Percentiles rank a stretch among this genome's conserved stretches.
Conservation (phyloP, 257 asterid genomes). For the Sherardia arvensis region DNA sequence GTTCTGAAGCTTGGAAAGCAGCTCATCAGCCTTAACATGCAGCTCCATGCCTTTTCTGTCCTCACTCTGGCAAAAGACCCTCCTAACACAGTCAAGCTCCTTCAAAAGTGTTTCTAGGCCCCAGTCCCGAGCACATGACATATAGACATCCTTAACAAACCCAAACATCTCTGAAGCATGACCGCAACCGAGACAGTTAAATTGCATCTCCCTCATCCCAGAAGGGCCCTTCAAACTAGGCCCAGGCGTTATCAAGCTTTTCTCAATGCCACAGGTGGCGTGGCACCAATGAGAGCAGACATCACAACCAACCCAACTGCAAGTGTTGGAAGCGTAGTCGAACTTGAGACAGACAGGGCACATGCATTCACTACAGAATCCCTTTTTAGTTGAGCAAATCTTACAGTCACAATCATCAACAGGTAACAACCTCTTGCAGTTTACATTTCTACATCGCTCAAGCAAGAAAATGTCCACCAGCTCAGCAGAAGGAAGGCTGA, state of each 20-base stretch:
- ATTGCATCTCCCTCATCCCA: slow-evolving; percentile 72
- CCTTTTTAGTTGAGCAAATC: slow-evolving; percentile 66
- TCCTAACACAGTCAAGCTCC: slow-evolving; percentile 77
- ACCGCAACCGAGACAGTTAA: slow-evolving; percentile 77
- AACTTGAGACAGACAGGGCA: slow-evolving; percentile 81
- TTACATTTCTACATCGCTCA: slow-evolving; percentile 71
- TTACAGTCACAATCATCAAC: slow-evolving; percentile 84
- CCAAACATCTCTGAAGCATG: slow-evolving; percentile 93
- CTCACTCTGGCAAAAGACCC: slow-evolving; percentile 59
- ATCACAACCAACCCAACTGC: slow-evolving; percentile 97
- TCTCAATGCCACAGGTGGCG: slow-evolving; percentile 66
- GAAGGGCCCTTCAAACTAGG: slow-evolving; percentile 53
- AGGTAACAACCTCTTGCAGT: slow-evolving; percentile 62
- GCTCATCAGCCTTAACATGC: slow-evolving; percentile 56
- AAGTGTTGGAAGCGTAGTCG: slow-evolving; percentile 72
- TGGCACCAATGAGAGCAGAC: slow-evolving; percentile 91
- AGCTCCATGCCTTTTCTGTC: slow-evolving; percentile 74
- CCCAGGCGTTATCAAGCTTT: slow-evolving; percentile 66
- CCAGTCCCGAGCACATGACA: slow-evolving; percentile 73
- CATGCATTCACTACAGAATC: slow-evolving; percentile 95
- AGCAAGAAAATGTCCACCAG: slow-evolving; percentile 64
- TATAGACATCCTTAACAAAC: slow-evolving; percentile 71
- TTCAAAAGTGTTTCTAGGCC: slow-evolving; percentile 43
- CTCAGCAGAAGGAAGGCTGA: slow-evolving; percentile 37
- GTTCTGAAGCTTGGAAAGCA: slow-evolving; percentile 48